Conservation (phyloP, 768 basidiomycete genomes). For the Punctularia strigosozonata region DNA sequence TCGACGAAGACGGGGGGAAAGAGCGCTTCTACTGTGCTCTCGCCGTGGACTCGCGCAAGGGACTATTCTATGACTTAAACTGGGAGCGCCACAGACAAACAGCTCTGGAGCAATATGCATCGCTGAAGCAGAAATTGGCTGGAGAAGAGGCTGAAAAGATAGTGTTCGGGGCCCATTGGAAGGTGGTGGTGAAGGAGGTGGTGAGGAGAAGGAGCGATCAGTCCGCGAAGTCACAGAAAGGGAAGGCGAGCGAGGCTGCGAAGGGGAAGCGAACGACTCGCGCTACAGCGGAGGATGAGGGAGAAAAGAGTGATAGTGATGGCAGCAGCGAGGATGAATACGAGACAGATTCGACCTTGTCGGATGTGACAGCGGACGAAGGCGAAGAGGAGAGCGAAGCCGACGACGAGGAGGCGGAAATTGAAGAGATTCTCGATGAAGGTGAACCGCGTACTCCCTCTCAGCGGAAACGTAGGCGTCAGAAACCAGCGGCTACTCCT, state of each 20-base stretch:
- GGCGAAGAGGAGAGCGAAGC: conserved; percentile 45
- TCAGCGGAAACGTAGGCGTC: conserved; percentile 1
- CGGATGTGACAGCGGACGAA: conserved; percentile 28
- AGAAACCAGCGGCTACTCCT: not conserved
- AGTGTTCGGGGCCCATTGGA: conserved; percentile 4
- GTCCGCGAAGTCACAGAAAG: conserved; percentile 6
- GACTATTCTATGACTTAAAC: conserved; percentile 49
- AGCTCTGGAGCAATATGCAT: too few relatives aligned
- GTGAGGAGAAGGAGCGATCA: conserved; percentile 6
- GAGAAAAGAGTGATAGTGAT: conserved; percentile 25
- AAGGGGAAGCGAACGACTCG: conserved; percentile 14
- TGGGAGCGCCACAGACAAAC: conserved; percentile 39
- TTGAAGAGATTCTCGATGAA: conserved; percentile 7
- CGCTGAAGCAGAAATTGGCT: conserved; percentile 1
- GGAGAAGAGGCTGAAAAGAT: conserved; percentile 9
- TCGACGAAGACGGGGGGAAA: conserved; percentile 10
- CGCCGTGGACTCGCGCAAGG: conserved; percentile 46
- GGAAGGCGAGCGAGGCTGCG: conserved; percentile 9
- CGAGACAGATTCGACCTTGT: conserved; percentile 7
- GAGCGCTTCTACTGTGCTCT: conserved; percentile 39
- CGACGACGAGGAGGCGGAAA: conserved; percentile 1
- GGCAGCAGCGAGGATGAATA: conserved; percentile 11
- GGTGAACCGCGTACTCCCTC: conserved; percentile 13
- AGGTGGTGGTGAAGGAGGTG: conserved; percentile 3
- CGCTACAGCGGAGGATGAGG: conserved; percentile 17